Conservation (phyloP, 1,139 yeast genomes). For the Arxiozyma heterogenica region DNA sequence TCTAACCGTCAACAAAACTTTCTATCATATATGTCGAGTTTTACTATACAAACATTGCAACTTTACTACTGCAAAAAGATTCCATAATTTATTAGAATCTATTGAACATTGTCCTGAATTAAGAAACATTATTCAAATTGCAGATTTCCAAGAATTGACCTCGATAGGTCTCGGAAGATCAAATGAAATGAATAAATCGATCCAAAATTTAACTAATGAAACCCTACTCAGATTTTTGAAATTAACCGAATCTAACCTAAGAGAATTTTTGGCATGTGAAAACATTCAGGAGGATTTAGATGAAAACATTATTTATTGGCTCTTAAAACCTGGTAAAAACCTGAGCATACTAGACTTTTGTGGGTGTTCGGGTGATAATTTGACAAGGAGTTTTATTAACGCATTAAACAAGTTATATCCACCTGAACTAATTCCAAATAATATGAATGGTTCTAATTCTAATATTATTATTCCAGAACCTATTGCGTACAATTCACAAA, state of each 20-base stretch:
- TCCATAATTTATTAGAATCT: conserved; percentile 59
- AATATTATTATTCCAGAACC: conserved; percentile 7
- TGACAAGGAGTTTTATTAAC: conserved; percentile 49
- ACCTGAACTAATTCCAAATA: conserved; percentile 1
- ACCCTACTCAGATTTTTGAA: conserved; percentile 58
- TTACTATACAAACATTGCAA: conserved; percentile 33
- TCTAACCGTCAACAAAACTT: conserved; percentile 31
- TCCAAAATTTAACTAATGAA: conserved; percentile 75
- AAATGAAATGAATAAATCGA: conserved; percentile 80
- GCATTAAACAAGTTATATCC: conserved; percentile 23
- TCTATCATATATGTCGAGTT: conserved; percentile 31
- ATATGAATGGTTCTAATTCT: background rate
- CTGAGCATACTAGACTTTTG: conserved; percentile 77
- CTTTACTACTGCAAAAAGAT: conserved; percentile 74
- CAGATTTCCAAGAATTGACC: conserved; percentile 84
- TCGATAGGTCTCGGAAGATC: conserved; percentile 87
- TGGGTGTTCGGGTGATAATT: conserved; percentile 66
- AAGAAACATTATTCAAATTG: conserved; percentile 62
- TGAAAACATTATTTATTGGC: conserved; percentile 44
- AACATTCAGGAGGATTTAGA: conserved; percentile 81
- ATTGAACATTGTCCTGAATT: conserved; percentile 40
- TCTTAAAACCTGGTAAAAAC: conserved; percentile 52
- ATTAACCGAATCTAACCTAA: conserved; percentile 54
- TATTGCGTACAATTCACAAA: conserved; percentile 29
- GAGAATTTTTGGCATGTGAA: conserved; percentile 77